Base-by-base conservation (phyloP, 129 eudicot genomes). In the Solidago caesia region DNA sequence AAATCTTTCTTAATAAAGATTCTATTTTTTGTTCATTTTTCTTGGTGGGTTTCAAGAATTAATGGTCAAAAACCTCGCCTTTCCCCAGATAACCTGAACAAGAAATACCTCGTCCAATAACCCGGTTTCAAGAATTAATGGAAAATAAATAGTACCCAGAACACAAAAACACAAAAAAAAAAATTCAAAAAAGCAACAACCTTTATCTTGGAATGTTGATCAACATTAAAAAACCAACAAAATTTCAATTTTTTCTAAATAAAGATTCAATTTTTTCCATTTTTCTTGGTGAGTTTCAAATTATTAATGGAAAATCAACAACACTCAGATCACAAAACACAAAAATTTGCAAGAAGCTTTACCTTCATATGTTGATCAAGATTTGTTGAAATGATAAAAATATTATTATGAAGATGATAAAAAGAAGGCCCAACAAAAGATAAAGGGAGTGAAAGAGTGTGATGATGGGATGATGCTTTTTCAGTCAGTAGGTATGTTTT, bases 401-500 rank as follows among this genome's bases (percentile, higher is more conserved):
- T 25, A 62, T 12, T 64, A 41, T 12, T 11, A 39, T 29, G 83
- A 83, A 90, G 79, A 75, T 74, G 89, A 57, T 44, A 45, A 65
- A 58, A 71, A 71, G 48, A 70, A 65, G 84, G 75, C 29, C 64
- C 60, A 79, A 61, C 43, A 76, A 77, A 76, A 84, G 76, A 75
- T 64, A 80, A 75, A 80, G 74, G 70, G 53, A 45, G 68, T 25
- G 33, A 67, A 68, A 51, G 77, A 44, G 84, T 16, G 67, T 70
- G 70, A 83, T 75, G 81, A 81, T 81, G 86, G 83, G 64, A 74
- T 73, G n/a, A 63, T 61, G 81, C 75, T 82, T 82, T 74, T 73
- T 69, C 83, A 79, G 83, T 63, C 69, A 77, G 77, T 68, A 33
- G 48, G 58, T 62, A 41, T 60, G 82, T 78, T 61, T 55, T 79